Percentiles rank a stretch among this genome's conserved stretches.
phyloP scores from a whole-genome alignment of 78 protist species.

The Isochrysis galbana region DNA sequence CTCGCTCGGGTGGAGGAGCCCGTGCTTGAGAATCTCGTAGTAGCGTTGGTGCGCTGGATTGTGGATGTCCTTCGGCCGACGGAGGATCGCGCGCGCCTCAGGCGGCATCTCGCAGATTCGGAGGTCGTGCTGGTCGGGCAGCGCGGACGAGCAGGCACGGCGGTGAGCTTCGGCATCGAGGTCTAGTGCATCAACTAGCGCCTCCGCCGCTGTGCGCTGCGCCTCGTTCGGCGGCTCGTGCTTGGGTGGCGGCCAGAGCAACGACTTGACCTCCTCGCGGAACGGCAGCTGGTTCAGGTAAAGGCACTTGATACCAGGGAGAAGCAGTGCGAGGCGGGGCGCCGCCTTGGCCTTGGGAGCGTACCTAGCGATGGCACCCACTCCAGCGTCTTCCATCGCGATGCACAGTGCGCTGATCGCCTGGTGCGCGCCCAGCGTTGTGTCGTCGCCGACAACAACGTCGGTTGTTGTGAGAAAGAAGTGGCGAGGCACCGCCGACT shows the following conservation, averaged over 20 bases:
- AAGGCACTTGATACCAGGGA: not conserved
- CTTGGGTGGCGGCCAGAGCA: not conserved
- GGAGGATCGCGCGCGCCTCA: not conserved
- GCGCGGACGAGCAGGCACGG: not conserved
- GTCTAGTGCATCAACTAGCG: not conserved
- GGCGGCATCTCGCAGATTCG: not conserved
- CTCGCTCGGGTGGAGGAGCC: not conserved
- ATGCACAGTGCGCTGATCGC: not conserved
- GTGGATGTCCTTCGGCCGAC: not conserved
- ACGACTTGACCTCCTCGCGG: not conserved
- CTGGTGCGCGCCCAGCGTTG: not conserved
- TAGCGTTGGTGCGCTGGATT: not conserved
- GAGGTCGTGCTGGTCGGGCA: no score
- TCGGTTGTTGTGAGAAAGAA: not conserved
- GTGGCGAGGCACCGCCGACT: not conserved
- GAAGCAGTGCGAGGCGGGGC: not conserved
- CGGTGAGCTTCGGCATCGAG: not conserved
- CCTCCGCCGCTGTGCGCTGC: not conserved
- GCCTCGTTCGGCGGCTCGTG: not conserved
- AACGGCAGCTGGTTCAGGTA: not conserved
- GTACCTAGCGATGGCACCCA: not conserved
- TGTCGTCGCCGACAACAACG: not conserved
- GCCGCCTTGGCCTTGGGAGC: not conserved
- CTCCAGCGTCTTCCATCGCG: not conserved
- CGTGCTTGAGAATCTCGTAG: not conserved